Percentiles rank a stretch among this genome's conserved stretches.
phyloP scores from a whole-genome alignment of 345 rosid genomes.

The Eutrema yunnanense region DNA sequence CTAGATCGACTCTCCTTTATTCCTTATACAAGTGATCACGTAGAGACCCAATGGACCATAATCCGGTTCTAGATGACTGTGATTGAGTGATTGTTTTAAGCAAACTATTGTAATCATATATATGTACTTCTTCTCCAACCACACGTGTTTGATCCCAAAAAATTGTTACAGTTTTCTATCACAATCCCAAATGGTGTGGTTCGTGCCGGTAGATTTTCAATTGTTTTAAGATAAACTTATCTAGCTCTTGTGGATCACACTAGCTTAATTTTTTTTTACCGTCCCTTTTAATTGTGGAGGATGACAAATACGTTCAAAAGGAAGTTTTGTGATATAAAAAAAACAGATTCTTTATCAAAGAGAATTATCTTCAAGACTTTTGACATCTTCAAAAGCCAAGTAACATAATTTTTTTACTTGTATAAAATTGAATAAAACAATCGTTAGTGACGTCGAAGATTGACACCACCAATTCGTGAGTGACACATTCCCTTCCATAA shows the following conservation, averaged over 20 bases:
- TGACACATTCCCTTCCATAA: conserved; percentile 35
- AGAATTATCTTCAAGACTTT: conserved; percentile 1
- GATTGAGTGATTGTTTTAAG: conserved; percentile 2
- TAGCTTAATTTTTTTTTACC: neutral
- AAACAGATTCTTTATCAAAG: neutral
- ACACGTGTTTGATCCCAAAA: conserved; percentile 13
- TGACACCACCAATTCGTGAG: conserved; percentile 21
- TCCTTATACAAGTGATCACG: conserved; percentile 6
- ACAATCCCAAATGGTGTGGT: neutral
- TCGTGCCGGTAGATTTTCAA: neutral
- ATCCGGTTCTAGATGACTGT: conserved; percentile 14
- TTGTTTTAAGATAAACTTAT: neutral
- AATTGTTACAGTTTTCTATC: neutral
- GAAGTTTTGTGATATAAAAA: neutral
- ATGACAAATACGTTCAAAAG: neutral
- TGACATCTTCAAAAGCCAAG: conserved; percentile 27
- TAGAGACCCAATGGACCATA: neutral
- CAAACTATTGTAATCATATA: conserved; percentile 9
- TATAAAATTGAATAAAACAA: conserved; percentile 7
- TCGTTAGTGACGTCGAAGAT: conserved; percentile 11
- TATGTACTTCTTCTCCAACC: conserved; percentile 7
- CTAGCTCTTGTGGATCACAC: neutral
- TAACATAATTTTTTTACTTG: neutral
- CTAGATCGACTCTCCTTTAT: neutral
- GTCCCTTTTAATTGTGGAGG: neutral